Conservation (phyloP, 352 stramenopile genomes). For the Pythium oligandrum region DNA sequence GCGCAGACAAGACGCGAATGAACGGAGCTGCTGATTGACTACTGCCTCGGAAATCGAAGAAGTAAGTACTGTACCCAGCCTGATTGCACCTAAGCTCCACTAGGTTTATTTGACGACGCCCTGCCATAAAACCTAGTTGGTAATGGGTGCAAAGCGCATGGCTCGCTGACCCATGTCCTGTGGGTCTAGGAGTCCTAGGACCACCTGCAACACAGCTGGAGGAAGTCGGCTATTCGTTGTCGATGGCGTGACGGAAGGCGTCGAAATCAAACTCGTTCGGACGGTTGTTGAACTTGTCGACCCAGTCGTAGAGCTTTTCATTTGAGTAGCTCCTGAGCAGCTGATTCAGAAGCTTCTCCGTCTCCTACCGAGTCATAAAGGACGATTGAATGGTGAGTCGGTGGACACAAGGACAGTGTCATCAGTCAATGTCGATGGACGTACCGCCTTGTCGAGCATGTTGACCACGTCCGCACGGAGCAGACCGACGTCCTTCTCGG, state of each 20-base stretch:
- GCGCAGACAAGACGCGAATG: background rate
- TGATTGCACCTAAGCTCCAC: too few relatives aligned
- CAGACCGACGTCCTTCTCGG: slow-evolving; percentile 66
- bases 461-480: slow-evolving; percentile 82
- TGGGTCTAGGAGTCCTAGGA: too few relatives aligned
- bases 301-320: slow-evolving; percentile 58
- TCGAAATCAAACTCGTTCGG: slow-evolving; percentile 85
- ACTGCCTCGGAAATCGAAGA: too few relatives aligned
- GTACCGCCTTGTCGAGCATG: slow-evolving; percentile 76
- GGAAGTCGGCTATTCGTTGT: background rate
- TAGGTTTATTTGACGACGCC: too few relatives aligned
- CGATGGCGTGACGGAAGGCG: slow-evolving; percentile 40
- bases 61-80: too few relatives aligned
- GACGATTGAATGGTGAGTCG: slow-evolving; percentile 1
- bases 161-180: too few relatives aligned
- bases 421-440: slow-evolving; percentile 5
- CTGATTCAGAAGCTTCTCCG: slow-evolving; percentile 56
- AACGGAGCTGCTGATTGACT: too few relatives aligned
- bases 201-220: too few relatives aligned
- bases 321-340: slow-evolving; percentile 65
- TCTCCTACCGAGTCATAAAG: slow-evolving; percentile 31
- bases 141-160: too few relatives aligned
- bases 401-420: slow-evolving; percentile 3
- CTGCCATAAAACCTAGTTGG: too few relatives aligned
- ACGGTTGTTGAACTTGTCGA: slow-evolving; percentile 85